Base-by-base conservation (phyloP, 2,329 filamentous ascomycete species). In the Rhinocladiella similis region DNA sequence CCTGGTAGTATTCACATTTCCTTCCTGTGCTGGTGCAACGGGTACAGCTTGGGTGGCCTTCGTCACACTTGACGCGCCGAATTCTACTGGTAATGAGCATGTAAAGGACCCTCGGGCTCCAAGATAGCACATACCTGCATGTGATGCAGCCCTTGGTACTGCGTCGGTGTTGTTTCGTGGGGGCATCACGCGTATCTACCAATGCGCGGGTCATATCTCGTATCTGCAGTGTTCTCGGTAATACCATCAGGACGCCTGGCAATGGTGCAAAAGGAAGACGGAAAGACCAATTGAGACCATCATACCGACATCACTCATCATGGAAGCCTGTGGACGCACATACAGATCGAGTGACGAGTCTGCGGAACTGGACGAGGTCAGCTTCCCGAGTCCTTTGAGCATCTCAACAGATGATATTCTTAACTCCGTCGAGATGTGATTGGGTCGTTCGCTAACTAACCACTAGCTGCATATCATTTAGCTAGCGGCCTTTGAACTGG, bases 1-100 rank as follows among this genome's bases (percentile, higher is more conserved):
- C 19, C 16, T 51, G 45, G 59, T 74, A 75, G 18, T 73, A 71
- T 51, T 74, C 73, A 54, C 73, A 75, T 43, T 67, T 66, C 3
- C 72, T 68, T 7, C 71, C 71, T 1, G 72, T 73, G 5, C 62
- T 69, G 5, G 61, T 56, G 56, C 73, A 75, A 18, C 69, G 69
- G 19, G 65, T 56, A 56, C 73, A 75, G 19, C 61, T 63, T 7
- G 70, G 71, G 6, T 65, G 66, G 2, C 59, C 57, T 59, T 74
- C 71, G 47, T 74, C 57, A 22, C 61, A 63, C 36, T 59, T 58
- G 25, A 63, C 54, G 20, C 54, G 51, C 10, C 61, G 45, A 45
- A 62, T 60, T 36, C 56, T 59, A 35, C 41, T 13, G 3, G 18
- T 5, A 22, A 13, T 43, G 3, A 43, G 41, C 41, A 19, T 43